These are phyloP conservation scores for Blastomyces parvus DNA, from an alignment of 2,329 filamentous ascomycete species.

Conservation along the genomic window DNA sequence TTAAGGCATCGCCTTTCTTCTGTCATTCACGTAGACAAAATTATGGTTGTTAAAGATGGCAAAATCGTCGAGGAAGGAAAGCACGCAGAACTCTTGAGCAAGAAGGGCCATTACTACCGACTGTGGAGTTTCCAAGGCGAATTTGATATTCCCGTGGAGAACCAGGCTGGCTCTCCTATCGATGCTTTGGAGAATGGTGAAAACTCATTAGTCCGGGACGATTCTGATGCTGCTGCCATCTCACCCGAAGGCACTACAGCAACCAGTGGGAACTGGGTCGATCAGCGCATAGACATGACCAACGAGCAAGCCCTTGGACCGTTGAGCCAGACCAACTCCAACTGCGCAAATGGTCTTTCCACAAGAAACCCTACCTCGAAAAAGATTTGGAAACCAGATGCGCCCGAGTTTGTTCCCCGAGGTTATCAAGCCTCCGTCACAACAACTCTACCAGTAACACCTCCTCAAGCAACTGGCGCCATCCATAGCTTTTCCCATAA, in stretches of 20 bases:
- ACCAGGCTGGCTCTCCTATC: background rate
- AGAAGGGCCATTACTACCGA: slow-evolving; percentile 53
- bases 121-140: slow-evolving; percentile 55
- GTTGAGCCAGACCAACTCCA: background rate
- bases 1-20: slow-evolving; percentile 56
- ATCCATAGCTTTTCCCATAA: background rate
- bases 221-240: background rate
- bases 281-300: background rate
- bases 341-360: slow-evolving; percentile 8
- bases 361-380: slow-evolving; percentile 9
- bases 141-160: background rate
- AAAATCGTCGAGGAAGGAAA: slow-evolving; percentile 54
- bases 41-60: slow-evolving; percentile 56
- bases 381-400: slow-evolving; percentile 28
- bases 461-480: background rate
- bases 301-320: background rate
- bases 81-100: slow-evolving; percentile 49
- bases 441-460: background rate
- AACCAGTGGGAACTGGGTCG: background rate
- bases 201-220: background rate
- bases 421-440: slow-evolving; percentile 3
- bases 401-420: slow-evolving; percentile 33
- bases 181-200: background rate
- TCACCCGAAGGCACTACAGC: background rate
- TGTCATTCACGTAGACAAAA: slow-evolving; percentile 58